Percentiles rank a stretch among this genome's conserved stretches.
These are phyloP conservation scores for Gossypium arboreum DNA, from an alignment of 345 rosid genomes.

Conservation along the genomic window DNA sequence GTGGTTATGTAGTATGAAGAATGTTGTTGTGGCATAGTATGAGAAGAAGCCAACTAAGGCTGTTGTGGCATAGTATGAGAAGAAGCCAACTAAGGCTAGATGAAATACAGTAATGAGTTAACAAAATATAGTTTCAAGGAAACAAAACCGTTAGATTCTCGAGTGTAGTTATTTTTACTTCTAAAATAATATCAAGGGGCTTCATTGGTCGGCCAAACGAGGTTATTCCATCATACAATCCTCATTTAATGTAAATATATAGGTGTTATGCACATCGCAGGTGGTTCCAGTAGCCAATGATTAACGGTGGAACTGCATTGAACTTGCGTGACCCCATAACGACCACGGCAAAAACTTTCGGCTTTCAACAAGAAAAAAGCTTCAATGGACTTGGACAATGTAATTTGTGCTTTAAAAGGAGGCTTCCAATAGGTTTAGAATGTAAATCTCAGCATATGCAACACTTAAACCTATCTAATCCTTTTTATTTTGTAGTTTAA, in stretches of 20 bases:
- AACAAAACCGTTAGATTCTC: background rate
- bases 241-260: background rate
- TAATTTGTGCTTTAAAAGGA: too few species aligned
- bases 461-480: too few species aligned
- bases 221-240: background rate
- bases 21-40: background rate
- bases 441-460: too few species aligned
- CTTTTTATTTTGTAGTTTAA: too few species aligned
- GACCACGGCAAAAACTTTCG: too few species aligned
- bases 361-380: too few species aligned
- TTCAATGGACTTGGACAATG: too few species aligned
- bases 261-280: background rate
- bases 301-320: too few species aligned
- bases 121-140: background rate
- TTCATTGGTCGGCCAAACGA: background rate
- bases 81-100: background rate
- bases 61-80: background rate
- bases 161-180: background rate
- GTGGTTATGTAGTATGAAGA: background rate
- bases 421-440: too few species aligned
- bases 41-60: background rate
- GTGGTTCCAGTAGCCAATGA: too few species aligned
- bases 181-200: background rate
- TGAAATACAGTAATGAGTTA: background rate
- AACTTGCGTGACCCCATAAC: too few species aligned